Evolutionary conservation across 257 asterid species (phyloP).

Genomic region (Solanum medicagineum): DNA sequence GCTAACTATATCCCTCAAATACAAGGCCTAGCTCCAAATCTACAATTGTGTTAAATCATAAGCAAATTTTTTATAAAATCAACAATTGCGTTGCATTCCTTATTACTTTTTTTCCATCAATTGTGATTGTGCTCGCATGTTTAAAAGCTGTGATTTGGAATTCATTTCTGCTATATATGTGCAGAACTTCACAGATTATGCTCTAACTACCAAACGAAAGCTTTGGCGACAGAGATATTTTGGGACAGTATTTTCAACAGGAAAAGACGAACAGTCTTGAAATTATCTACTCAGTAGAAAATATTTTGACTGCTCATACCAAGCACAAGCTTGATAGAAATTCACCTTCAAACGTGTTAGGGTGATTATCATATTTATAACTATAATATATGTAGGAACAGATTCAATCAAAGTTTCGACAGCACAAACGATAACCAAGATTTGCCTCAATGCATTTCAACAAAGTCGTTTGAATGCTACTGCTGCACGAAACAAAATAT

Average conservation of each 20-base stretch:
- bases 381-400: neutral
- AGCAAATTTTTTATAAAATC: neutral
- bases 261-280: neutral
- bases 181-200: neutral
- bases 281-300: neutral
- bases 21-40: neutral
- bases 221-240: no score
- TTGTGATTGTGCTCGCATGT: neutral
- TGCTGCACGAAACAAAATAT: neutral
- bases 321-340: neutral
- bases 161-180: neutral
- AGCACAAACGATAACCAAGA: neutral
- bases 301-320: neutral
- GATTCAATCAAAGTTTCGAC: neutral
- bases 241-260: neutral
- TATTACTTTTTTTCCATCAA: neutral
- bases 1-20: neutral
- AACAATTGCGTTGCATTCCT: neutral
- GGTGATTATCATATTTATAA: neutral
- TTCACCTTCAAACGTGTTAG: neutral
- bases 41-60: neutral
- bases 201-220: neutral
- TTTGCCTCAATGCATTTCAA: neutral
- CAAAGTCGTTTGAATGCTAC: neutral
- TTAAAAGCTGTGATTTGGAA: neutral